phyloP scores from a whole-genome alignment of 1,284 basidiomycete genomes.

The Porodaedalea pini region DNA sequence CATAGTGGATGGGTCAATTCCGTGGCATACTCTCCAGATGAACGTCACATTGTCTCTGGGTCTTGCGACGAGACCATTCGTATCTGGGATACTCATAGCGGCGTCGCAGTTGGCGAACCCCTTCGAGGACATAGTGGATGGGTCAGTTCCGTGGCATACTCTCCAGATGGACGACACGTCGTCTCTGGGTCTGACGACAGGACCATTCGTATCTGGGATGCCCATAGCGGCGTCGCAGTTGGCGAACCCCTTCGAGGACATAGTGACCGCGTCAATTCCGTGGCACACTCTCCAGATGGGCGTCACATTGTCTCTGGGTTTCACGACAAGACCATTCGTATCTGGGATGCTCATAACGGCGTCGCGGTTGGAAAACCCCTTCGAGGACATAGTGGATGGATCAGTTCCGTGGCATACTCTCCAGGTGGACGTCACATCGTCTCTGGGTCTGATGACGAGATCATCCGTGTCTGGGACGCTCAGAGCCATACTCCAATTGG shows the following conservation, averaged over 20 bases:
- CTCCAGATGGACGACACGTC: constrained; percentile 29
- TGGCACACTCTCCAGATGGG: constrained; percentile 86
- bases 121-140: constrained; percentile 40
- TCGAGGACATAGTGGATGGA: neutral
- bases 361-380: neutral
- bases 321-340: constrained; percentile 66
- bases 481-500: neutral
- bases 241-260: constrained; percentile 82
- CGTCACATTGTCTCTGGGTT: constrained; percentile 84
- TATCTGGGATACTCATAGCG: constrained; percentile 15
- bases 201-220: constrained; percentile 96
- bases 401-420: constrained; percentile 17
- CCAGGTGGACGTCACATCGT: constrained; percentile 5
- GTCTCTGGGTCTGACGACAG: constrained; percentile 57
- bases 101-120: constrained; percentile 24
- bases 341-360: constrained; percentile 18
- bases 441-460: constrained; percentile 1
- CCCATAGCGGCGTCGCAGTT: constrained; percentile 30
- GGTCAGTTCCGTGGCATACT: constrained; percentile 42
- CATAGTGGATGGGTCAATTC: constrained; percentile 41
- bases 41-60: constrained; percentile 80
- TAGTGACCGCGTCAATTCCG: constrained; percentile 97
- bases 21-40: constrained; percentile 81
- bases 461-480: neutral
- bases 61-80: constrained; percentile 77